Conservation (phyloP, 768 basidiomycete genomes). For the Coprinellus micaceus region DNA sequence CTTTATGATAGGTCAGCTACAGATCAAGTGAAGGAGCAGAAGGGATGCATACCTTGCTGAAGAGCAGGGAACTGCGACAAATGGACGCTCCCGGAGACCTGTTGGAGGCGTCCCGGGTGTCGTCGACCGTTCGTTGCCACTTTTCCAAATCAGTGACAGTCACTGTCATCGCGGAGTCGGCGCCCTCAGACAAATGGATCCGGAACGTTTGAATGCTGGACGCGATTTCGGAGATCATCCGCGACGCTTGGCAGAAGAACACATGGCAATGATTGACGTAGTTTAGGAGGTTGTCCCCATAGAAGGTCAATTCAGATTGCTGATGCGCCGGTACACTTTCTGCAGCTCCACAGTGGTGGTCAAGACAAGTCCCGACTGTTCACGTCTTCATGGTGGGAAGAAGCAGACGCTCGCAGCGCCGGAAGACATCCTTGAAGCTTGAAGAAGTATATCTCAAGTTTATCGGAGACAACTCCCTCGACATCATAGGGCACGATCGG, state of each 20-base stretch:
- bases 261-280: not conserved
- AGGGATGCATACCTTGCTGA: constrained; percentile 31
- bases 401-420: constrained; percentile 55
- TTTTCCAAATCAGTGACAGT: constrained; percentile 20
- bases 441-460: constrained; percentile 59
- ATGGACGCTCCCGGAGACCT: constrained; percentile 17
- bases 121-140: constrained; percentile 20
- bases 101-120: constrained; percentile 23
- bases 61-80: constrained; percentile 30
- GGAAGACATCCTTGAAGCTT: constrained; percentile 65
- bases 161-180: not conserved
- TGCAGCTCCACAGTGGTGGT: no score
- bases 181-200: no score
- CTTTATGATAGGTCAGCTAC: not conserved
- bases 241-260: not conserved
- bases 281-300: not conserved
- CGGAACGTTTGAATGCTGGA: not conserved
- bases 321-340: not conserved
- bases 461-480: constrained; percentile 25
- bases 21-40: not conserved
- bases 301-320: constrained; percentile 13
- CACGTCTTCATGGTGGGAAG: constrained; percentile 76
- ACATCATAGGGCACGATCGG: constrained; percentile 32
- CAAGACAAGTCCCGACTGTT: constrained; percentile 86
- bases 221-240: not conserved